A percentile compares a stretch with the other conserved stretches of the same genome.
Evolutionary conservation across 768 basidiomycete genomes (phyloP).

Genomic region (Dioszegia crocea): DNA sequence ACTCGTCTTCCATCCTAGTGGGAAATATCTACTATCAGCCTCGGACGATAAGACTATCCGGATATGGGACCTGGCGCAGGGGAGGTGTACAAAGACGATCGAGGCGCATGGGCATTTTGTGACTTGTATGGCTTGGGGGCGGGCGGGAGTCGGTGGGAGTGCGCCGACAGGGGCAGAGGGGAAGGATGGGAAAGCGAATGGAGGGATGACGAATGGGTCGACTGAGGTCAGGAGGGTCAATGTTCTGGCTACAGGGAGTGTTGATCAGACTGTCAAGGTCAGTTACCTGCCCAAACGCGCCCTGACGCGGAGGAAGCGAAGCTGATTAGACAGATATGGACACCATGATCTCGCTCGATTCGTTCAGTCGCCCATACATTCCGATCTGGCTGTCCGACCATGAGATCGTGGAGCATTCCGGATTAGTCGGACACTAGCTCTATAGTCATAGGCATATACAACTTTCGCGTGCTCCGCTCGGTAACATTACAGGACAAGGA

Average conservation of each 20-base stretch:
- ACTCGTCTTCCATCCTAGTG: slow-evolving; percentile 81
- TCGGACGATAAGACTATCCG: slow-evolving; percentile 89
- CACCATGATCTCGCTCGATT: background rate
- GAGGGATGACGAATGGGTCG: slow-evolving; percentile 11
- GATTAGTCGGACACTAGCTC: too few species aligned
- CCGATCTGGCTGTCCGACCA: too few species aligned
- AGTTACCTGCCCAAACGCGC: slow-evolving; percentile 10
- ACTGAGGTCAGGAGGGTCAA: slow-evolving; percentile 51
- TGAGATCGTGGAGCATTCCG: too few species aligned
- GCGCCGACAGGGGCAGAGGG: slow-evolving; percentile 1
- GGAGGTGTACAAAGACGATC: slow-evolving; percentile 77
- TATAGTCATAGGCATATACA: too few species aligned
- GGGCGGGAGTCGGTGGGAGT: slow-evolving; percentile 50
- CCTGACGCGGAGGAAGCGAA: too few species aligned
- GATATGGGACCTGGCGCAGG: slow-evolving; percentile 81
- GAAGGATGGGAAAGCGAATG: slow-evolving; percentile 23
- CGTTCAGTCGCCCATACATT: background rate
- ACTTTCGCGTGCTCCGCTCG: too few species aligned
- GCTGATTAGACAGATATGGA: slow-evolving; percentile 16
- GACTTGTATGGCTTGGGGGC: slow-evolving; percentile 74
- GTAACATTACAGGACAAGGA: too few species aligned
- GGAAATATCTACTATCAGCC: slow-evolving; percentile 83
- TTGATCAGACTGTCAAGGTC: slow-evolving; percentile 54
- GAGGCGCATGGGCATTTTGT: slow-evolving; percentile 85
- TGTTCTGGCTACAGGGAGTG: slow-evolving; percentile 55